Evolutionary conservation across 495 filamentous ascomycete genomes (phyloP), one percentile per base, ranked within the genome.

Genomic region (Penicillium egyptiacum): DNA sequence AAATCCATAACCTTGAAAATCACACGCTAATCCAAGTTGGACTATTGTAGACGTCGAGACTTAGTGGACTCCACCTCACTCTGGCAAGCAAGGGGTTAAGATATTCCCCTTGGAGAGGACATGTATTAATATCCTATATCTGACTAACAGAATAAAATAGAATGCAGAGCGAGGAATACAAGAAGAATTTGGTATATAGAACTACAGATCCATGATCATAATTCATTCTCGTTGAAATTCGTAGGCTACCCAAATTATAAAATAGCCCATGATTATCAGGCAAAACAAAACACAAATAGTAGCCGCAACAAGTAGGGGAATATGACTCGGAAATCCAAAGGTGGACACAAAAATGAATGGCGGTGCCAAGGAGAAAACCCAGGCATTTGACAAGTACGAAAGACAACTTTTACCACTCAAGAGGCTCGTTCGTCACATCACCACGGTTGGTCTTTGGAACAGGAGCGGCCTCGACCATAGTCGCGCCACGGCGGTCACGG

Each of bases 381-480:
- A 57, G 57, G 60, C 57, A 52, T 31, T 25, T 6, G 47, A 25
- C 11, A 42, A 65, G 9, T 23, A 59, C 40, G 48, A 49, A 41
- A 3, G 47, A 54, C 37, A 61, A 68, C 46, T 63, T 54, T 71
- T 80, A 98, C 94, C 94, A 98, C 65, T 97, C 92, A 50, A 96
- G 76, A 33, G 94, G 92, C 74, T 98, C 92, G 60, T 82, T 87
- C 63, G 88, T 83, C 58, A 84, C 86, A 63, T 95, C 87, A 1
- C 94, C 94, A 16, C 90, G 79, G 75, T 98, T 97, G 57, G 94
- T 97, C 72, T 83, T 92, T 39, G 93, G 92, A 28, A 98, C 88
- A 17, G 89, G 86, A 22, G 81, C 88, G 19, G 94, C 89, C 72
- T 92, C 86, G n/a, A 88, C 83, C 63, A 85, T 87, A 41, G 92